phyloP scores from a whole-genome alignment of 176 grass and related monocot species.

The Eragrostis curvula region DNA sequence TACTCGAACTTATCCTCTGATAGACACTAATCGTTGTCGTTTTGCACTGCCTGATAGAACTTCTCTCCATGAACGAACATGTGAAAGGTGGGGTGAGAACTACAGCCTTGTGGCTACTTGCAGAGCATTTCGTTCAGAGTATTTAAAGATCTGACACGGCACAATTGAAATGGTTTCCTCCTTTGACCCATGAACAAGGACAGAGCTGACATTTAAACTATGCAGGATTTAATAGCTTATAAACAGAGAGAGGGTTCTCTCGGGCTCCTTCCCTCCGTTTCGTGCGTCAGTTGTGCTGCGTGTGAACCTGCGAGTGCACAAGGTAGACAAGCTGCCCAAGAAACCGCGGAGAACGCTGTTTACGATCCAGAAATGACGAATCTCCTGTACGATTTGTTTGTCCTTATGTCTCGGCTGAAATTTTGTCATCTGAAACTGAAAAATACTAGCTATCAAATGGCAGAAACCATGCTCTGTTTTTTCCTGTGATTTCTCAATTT shows the following conservation, averaged over 20 bases:
- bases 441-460: background rate
- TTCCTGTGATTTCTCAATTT: background rate
- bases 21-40: conserved; percentile 6
- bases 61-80: background rate
- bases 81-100: background rate
- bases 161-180: background rate
- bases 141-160: conserved; percentile 7
- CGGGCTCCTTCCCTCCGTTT: background rate
- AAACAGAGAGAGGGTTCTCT: conserved; percentile 9
- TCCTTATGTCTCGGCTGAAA: background rate
- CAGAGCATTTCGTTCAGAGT: conserved; percentile 13
- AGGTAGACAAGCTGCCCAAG: conserved; percentile 34
- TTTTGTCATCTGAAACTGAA: conserved; percentile 9
- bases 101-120: background rate
- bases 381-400: conserved; percentile 15
- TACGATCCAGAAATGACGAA: conserved; percentile 2
- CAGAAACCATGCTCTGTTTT: background rate
- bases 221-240: conserved; percentile 4
- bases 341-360: conserved; percentile 32
- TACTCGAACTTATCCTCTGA: conserved; percentile 32
- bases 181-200: conserved; percentile 49
- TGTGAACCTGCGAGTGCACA: background rate
- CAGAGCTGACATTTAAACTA: conserved; percentile 10
- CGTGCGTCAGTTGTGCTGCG: background rate
- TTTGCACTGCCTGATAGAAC: background rate